phyloP scores from a whole-genome alignment of 163 green algal genomes.

The Dunaliella salina region DNA sequence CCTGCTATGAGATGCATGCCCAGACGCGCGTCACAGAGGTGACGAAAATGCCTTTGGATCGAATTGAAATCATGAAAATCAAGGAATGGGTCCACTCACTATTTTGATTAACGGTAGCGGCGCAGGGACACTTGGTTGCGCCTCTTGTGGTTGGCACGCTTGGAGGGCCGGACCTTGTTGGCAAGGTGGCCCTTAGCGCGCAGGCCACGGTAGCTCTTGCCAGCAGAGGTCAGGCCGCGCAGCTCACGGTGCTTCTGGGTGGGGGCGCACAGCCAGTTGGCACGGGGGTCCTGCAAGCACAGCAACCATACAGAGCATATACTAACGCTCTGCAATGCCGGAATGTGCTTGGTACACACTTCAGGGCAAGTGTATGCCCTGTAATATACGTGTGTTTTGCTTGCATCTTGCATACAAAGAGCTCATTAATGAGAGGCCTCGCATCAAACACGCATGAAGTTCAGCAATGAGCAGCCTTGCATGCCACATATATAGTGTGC shows the following conservation, averaged over 20 bases:
- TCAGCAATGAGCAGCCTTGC: no score
- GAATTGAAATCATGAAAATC: background rate
- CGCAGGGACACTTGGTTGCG: constrained; percentile 76
- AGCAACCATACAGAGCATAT: background rate
- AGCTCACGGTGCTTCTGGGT: constrained; percentile 99
- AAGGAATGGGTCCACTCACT: background rate
- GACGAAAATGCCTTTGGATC: background rate
- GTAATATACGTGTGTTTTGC: no score
- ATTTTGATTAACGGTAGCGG: constrained; percentile 53
- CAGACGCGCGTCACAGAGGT: no score
- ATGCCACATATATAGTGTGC: no score
- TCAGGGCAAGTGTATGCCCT: no score
- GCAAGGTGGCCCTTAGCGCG: constrained; percentile 83
- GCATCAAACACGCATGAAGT: no score
- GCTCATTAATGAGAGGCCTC: no score
- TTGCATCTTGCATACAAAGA: no score
- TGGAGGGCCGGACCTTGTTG: constrained; percentile 84
- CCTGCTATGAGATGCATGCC: no score
- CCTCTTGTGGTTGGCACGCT: constrained; percentile 83
- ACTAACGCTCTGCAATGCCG: no score
- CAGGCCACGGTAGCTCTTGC: constrained; percentile 90
- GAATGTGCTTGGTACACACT: no score
- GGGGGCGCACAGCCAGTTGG: constrained; percentile 98
- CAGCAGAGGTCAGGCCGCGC: constrained; percentile 90
- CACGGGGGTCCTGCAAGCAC: constrained; percentile 75